Conservation (phyloP, 768 basidiomycete species). For the Tremella fuciformis region DNA sequence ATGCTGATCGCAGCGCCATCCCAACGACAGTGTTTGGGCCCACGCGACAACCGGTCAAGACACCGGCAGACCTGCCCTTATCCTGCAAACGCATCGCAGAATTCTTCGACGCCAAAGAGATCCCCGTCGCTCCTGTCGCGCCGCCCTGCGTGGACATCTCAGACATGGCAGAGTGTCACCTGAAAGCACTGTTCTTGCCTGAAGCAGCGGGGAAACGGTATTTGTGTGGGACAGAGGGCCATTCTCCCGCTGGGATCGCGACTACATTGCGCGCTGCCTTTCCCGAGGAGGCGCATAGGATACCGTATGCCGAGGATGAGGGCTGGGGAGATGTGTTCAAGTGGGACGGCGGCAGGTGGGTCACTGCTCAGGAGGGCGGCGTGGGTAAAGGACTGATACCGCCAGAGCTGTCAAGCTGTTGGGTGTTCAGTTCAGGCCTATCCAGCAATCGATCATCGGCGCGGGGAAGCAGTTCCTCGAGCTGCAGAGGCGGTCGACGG, state of each 20-base stretch:
- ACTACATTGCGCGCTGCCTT: background rate
- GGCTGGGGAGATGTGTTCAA: background rate
- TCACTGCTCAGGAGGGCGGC: background rate
- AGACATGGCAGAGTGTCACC: constrained; percentile 18
- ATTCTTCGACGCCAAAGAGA: constrained; percentile 7
- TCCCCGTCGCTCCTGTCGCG: background rate
- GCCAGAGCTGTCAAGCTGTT: background rate
- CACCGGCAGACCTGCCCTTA: constrained; percentile 8
- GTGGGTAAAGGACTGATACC: background rate
- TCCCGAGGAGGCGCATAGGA: background rate
- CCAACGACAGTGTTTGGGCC: constrained; percentile 16
- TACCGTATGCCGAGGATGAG: background rate
- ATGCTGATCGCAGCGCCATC: background rate
- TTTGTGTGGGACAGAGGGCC: background rate
- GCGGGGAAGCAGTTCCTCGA: background rate
- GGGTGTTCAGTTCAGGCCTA: background rate
- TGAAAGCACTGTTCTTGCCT: constrained; percentile 17
- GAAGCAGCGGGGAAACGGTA: constrained; percentile 17
- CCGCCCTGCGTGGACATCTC: constrained; percentile 12
- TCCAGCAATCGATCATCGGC: background rate
- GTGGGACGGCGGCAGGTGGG: background rate
- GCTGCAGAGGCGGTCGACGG: background rate
- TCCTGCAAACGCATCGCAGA: background rate
- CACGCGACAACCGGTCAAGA: constrained; percentile 13
- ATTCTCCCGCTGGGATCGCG: background rate